Conservation (phyloP, 2,329 filamentous ascomycete genomes). For the Leptographium wingfieldii region DNA sequence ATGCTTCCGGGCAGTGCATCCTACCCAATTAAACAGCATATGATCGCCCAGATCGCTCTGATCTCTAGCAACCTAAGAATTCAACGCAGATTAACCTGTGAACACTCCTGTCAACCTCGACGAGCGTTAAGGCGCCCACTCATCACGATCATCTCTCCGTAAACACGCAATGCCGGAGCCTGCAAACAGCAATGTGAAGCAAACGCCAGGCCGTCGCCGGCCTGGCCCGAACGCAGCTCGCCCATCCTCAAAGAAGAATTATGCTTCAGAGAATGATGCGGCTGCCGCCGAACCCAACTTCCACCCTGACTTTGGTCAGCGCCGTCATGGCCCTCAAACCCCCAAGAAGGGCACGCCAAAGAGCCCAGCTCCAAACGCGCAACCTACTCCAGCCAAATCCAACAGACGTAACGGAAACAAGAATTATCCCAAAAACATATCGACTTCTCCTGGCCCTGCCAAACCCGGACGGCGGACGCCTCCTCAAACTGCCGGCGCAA, state of each 20-base stretch:
- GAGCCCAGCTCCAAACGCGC: slow-evolving; percentile 15
- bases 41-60: background rate
- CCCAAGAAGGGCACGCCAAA: slow-evolving; percentile 16
- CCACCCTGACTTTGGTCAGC: slow-evolving; percentile 19
- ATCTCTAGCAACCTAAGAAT: background rate
- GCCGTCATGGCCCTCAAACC: slow-evolving; percentile 5
- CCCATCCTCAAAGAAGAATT: slow-evolving; percentile 35
- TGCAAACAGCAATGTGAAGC: slow-evolving; percentile 12
- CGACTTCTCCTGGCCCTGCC: slow-evolving; percentile 28
- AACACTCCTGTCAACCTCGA: background rate
- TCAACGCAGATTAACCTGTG: background rate
- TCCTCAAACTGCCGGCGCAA: slow-evolving; percentile 29
- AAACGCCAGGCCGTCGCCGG: slow-evolving; percentile 28
- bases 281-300: slow-evolving; percentile 20
- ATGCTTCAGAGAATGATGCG: slow-evolving; percentile 46
- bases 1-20: slow-evolving; percentile 1
- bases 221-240: slow-evolving; percentile 25
- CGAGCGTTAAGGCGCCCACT: background rate
- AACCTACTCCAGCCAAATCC: slow-evolving; percentile 15
- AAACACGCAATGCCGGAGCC: slow-evolving; percentile 21
- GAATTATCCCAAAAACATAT: slow-evolving; percentile 18
- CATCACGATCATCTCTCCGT: background rate
- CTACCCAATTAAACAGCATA: background rate
- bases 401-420: slow-evolving; percentile 19
- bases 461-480: slow-evolving; percentile 31